phyloP scores from a whole-genome alignment of 306 rosid species.

The Acacia crassicarpa region DNA sequence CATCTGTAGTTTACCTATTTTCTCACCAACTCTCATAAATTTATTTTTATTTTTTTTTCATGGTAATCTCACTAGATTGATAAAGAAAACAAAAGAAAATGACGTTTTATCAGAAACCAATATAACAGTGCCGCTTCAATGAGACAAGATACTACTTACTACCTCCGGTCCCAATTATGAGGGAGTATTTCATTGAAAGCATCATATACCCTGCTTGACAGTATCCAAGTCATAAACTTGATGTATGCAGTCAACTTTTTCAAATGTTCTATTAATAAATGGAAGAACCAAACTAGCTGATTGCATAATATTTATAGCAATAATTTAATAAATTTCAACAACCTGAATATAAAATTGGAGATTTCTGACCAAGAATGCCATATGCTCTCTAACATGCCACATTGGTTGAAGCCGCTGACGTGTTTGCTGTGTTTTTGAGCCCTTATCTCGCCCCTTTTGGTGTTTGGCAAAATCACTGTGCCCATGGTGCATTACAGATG shows the following conservation, averaged over 20 bases:
- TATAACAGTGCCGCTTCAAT: not conserved
- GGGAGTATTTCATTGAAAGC: not conserved
- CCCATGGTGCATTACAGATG: slow-evolving; percentile 90
- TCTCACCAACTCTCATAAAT: not conserved
- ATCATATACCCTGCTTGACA: not conserved
- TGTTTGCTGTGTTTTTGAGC: slow-evolving; percentile 54
- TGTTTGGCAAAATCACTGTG: slow-evolving; percentile 76
- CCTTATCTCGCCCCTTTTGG: slow-evolving; percentile 48
- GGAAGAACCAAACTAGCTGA: not conserved
- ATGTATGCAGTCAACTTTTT: not conserved
- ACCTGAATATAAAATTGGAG: slow-evolving; percentile 99
- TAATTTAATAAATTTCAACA: slow-evolving; percentile 4
- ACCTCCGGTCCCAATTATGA: too few relatives aligned
- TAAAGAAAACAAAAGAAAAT: not conserved
- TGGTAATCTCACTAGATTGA: not conserved
- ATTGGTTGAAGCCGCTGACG: slow-evolving; percentile 68
- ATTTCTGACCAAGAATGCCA: slow-evolving; percentile 95
- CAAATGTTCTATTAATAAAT: not conserved
- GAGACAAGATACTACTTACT: not conserved
- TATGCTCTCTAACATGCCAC: slow-evolving; percentile 92
- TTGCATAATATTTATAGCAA: not conserved
- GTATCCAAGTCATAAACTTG: not conserved
- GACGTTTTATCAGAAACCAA: not conserved
- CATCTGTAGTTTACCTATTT: not conserved
- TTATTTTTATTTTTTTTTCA: not conserved